Evolutionary conservation across 2,329 filamentous ascomycete species (phyloP).

Genomic region (Ophiostoma quercus): DNA sequence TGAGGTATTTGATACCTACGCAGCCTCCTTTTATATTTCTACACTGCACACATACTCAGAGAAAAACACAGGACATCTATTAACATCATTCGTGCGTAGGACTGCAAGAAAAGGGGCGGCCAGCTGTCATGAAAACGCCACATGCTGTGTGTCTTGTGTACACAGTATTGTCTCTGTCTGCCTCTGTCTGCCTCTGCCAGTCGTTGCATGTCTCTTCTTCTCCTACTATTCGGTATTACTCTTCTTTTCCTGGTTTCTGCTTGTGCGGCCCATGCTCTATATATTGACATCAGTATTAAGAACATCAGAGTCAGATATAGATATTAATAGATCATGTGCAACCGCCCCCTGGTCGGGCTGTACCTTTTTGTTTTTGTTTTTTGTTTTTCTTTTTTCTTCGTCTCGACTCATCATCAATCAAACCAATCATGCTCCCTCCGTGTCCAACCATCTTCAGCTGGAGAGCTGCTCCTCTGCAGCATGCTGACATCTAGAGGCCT

Average conservation of each 20-base stretch:
- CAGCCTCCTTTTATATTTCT: background rate
- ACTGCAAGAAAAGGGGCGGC: background rate
- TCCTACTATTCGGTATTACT: no score
- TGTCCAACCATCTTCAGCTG: background rate
- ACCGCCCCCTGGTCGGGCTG: background rate
- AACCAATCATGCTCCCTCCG: slow-evolving; percentile 7
- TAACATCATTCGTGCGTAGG: background rate
- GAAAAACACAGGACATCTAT: no score
- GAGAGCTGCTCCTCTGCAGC: background rate
- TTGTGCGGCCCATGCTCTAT: background rate
- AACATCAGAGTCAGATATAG: background rate
- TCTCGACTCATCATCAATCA: background rate
- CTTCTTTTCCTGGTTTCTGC: background rate
- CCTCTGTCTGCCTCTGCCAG: background rate
- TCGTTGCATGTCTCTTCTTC: background rate
- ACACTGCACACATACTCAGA: no score
- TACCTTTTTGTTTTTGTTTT: background rate
- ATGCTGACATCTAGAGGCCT: background rate
- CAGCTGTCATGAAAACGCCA: slow-evolving; percentile 11
- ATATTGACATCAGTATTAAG: background rate
- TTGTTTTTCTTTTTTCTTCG: background rate
- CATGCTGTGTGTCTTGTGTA: background rate
- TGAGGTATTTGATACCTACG: background rate
- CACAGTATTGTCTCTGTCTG: background rate
- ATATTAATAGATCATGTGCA: slow-evolving; percentile 2